Evolutionary conservation across 2,329 filamentous ascomycete species (phyloP).

Genomic region (Scolecobasidium constrictum): DNA sequence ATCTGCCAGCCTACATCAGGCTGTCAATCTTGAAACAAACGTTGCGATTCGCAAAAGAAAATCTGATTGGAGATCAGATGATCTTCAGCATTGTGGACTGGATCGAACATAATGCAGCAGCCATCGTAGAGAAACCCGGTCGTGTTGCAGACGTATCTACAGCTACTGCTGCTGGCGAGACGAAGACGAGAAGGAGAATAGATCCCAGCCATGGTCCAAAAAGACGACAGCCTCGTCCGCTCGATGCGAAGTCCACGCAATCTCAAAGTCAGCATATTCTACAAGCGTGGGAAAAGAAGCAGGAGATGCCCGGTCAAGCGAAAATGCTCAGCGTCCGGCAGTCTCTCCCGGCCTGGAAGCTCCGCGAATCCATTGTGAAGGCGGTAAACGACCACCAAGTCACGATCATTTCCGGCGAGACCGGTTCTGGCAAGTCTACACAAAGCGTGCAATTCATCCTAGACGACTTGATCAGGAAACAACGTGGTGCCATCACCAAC

Average conservation of each 20-base stretch:
- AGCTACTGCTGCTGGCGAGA: conserved; percentile 51
- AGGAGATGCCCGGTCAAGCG: conserved; percentile 53
- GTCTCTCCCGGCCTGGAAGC: conserved; percentile 76
- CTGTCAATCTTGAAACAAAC: conserved; percentile 75
- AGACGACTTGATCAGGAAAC: conserved; percentile 72
- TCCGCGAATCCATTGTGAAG: conserved; percentile 64
- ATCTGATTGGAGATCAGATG: conserved; percentile 75
- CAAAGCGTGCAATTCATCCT: conserved; percentile 94
- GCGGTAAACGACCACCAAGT: conserved; percentile 72
- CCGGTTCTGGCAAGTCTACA: conserved; percentile 91
- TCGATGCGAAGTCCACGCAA: conserved; percentile 53
- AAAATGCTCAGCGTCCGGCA: conserved; percentile 65
- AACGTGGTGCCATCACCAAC: conserved; percentile 67
- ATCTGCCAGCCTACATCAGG: conserved; percentile 84
- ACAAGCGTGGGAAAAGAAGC: conserved; percentile 57
- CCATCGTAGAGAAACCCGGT: conserved; percentile 77
- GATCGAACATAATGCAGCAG: conserved; percentile 74
- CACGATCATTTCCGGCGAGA: conserved; percentile 94
- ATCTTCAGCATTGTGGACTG: conserved; percentile 85
- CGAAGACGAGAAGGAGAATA: not conserved
- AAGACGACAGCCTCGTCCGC: conserved; percentile 40
- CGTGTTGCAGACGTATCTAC: conserved; percentile 74
- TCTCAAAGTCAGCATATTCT: conserved; percentile 47
- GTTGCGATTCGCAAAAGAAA: conserved; percentile 57
- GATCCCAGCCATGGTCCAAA: not conserved